Conservation (phyloP, 2,329 filamentous ascomycete genomes). For the Sordariomycetes sp. region DNA sequence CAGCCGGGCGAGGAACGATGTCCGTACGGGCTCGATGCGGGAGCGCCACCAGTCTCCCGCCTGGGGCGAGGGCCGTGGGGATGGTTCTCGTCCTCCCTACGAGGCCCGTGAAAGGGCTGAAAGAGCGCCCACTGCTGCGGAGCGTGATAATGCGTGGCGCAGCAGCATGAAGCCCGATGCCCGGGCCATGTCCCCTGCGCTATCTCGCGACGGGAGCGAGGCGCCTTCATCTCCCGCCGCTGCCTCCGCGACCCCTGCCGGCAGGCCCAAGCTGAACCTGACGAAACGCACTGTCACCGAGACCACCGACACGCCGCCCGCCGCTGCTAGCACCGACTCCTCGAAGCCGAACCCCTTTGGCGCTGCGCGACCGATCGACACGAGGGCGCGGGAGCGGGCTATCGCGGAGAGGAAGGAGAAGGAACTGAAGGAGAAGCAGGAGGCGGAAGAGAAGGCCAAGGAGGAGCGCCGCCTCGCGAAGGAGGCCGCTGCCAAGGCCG, state of each 20-base stretch:
- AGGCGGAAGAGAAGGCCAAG: constrained; percentile 32
- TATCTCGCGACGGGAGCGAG: constrained; percentile 60
- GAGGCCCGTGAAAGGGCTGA: constrained; percentile 53
- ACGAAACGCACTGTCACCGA: constrained; percentile 74
- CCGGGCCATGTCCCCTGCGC: constrained; percentile 45
- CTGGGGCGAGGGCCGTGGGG: constrained; percentile 63
- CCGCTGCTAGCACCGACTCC: constrained; percentile 42
- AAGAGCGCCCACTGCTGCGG: constrained; percentile 71
- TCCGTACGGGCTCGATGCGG: constrained; percentile 42
- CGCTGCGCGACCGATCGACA: constrained; percentile 87
- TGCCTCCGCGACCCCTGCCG: constrained; percentile 33
- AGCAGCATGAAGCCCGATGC: constrained; percentile 79
- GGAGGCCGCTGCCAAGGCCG: constrained; percentile 20
- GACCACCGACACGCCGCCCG: constrained; percentile 19
- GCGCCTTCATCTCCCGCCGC: constrained; percentile 60
- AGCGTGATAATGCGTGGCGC: constrained; percentile 90
- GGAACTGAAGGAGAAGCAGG: constrained; percentile 69
- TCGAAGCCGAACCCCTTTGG: constrained; percentile 89
- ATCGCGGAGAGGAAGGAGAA: constrained; percentile 79
- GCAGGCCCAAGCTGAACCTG: constrained; percentile 75
- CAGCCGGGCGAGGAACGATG: constrained; percentile 39
- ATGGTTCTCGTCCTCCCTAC: constrained; percentile 67
- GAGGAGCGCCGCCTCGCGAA: neutral
- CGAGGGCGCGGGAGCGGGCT: constrained; percentile 73
- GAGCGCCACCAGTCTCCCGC: constrained; percentile 57